Conservation (phyloP, 352 stramenopile genomes). For the Phytophthora hybrid region DNA sequence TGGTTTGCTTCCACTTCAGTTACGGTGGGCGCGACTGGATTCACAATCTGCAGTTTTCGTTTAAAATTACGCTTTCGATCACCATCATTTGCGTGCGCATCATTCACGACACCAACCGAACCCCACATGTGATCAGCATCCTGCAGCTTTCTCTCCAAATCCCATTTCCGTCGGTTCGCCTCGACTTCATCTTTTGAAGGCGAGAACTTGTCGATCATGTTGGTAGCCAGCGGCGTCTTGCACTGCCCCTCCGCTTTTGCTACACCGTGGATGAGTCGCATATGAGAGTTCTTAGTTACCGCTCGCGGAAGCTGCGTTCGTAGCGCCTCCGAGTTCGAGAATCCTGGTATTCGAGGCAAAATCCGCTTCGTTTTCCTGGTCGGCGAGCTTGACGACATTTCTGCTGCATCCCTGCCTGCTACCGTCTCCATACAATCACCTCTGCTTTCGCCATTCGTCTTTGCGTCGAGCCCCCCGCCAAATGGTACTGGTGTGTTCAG, state of each 20-base stretch:
- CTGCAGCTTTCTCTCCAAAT: conserved; percentile 36
- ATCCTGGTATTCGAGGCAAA: conserved; percentile 36
- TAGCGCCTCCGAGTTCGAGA: conserved; percentile 39
- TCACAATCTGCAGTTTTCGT: conserved; percentile 11
- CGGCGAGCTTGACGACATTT: neutral
- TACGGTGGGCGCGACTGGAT: conserved; percentile 8
- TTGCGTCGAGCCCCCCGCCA: neutral
- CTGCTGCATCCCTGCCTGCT: neutral
- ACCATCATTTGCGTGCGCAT: neutral
- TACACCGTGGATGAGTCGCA: neutral
- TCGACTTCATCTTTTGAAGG: conserved; percentile 24
- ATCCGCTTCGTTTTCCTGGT: conserved; percentile 24
- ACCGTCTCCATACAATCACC: neutral
- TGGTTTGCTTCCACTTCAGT: conserved; percentile 30
- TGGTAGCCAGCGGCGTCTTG: neutral
- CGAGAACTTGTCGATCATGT: conserved; percentile 1
- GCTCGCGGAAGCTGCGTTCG: conserved; percentile 30
- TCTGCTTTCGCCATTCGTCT: neutral
- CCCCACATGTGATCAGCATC: conserved; percentile 15
- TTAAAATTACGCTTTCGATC: conserved; percentile 11
- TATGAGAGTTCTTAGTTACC: conserved; percentile 11
- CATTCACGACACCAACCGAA: neutral
- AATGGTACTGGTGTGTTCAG: conserved; percentile 29
- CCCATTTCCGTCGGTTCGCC: conserved; percentile 35
- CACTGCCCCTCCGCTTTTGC: neutral